Conservation (phyloP, 2,329 filamentous ascomycete genomes). For the Fusarium verrucosum region DNA sequence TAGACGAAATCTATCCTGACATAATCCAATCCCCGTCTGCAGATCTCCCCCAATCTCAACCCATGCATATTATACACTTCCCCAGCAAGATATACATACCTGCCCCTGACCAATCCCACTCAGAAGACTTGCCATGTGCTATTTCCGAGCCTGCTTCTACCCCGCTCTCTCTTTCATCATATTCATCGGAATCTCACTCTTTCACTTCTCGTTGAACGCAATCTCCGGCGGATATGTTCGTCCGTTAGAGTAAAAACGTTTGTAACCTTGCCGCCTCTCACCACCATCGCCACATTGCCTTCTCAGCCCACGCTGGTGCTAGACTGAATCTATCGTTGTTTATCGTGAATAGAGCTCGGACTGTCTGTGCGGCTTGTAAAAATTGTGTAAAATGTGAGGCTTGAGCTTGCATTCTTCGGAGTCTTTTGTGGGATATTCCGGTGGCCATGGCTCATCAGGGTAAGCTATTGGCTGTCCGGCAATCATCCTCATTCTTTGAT, state of each 20-base stretch:
- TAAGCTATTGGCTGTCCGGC: not conserved
- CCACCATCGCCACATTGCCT: not conserved
- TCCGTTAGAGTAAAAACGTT: not conserved
- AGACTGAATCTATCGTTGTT: not conserved
- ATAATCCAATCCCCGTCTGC: not conserved
- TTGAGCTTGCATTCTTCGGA: not conserved
- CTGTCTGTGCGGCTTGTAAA: not conserved
- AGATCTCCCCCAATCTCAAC: not conserved
- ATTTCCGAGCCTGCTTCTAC: not conserved
- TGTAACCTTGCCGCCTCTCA: not conserved
- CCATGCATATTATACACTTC: not conserved
- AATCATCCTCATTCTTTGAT: not conserved
- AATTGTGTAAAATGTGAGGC: not conserved
- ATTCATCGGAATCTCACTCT: not conserved
- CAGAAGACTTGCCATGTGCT: not conserved
- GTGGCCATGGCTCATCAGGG: not conserved
- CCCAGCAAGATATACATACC: not conserved
- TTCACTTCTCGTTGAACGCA: not conserved
- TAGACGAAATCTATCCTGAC: not conserved
- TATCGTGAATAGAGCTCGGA: not conserved
- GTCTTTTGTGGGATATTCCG: not conserved
- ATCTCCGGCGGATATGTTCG: not conserved
- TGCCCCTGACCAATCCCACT: not conserved
- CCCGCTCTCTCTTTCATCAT: not conserved
- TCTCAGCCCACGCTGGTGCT: constrained; percentile 3